Conservation (phyloP, 495 filamentous ascomycete species). For the Xylaria venustula region DNA sequence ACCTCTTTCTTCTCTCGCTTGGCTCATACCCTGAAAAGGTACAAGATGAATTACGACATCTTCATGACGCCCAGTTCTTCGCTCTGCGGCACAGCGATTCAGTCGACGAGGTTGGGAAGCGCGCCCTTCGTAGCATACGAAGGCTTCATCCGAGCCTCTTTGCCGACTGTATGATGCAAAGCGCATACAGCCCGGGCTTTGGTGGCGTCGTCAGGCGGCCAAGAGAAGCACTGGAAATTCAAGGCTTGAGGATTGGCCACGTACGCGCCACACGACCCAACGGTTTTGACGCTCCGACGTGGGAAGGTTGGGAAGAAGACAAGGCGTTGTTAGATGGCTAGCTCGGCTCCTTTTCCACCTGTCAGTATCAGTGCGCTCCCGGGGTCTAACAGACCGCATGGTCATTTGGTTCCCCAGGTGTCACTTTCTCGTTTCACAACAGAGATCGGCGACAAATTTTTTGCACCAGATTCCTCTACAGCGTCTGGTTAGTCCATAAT, state of each 20-base stretch:
- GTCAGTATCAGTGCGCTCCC: conserved; percentile 4
- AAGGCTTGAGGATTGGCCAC: conserved; percentile 53
- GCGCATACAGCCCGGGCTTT: conserved; percentile 48
- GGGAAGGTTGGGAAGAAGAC: conserved; percentile 49
- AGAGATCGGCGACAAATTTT: background rate
- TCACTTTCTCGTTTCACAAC: background rate
- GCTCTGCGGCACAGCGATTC: conserved; percentile 65
- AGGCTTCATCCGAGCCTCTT: conserved; percentile 52
- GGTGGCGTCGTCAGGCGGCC: conserved; percentile 48
- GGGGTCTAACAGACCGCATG: background rate
- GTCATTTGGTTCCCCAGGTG: conserved; percentile 1
- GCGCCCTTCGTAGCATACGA: conserved; percentile 57
- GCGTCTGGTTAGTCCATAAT: no score
- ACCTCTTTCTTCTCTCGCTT: conserved; percentile 61
- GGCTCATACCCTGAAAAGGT: conserved; percentile 59
- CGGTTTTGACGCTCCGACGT: conserved; percentile 53
- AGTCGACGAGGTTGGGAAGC: conserved; percentile 68
- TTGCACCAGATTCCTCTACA: background rate
- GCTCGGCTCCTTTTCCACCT: conserved; percentile 7
- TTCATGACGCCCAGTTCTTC: conserved; percentile 47
- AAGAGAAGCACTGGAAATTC: conserved; percentile 46
- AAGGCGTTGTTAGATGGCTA: conserved; percentile 31
- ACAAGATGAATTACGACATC: conserved; percentile 53
- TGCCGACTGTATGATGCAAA: conserved; percentile 43
- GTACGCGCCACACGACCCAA: conserved; percentile 55